These are phyloP conservation scores for Cryptosporidium viatorum DNA, from an alignment of 169 alveolate genomes.

Conservation along the genomic window DNA sequence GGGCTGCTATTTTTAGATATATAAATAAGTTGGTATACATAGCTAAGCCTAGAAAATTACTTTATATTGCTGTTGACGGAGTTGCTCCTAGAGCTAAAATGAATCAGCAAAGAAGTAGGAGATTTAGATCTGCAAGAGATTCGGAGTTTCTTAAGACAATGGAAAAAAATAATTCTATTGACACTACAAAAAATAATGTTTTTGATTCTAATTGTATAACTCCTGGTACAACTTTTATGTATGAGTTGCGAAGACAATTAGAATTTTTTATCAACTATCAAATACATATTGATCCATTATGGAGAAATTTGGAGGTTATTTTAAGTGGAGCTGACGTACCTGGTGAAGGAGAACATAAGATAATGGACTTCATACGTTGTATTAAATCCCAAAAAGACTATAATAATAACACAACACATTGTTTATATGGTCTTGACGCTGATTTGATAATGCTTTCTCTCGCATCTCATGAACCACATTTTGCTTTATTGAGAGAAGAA, in stretches of 20 bases:
- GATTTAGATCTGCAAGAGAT: slow-evolving; percentile 92
- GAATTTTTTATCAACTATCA: slow-evolving; percentile 90
- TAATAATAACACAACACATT: slow-evolving; percentile 94
- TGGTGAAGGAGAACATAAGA: slow-evolving; percentile 99
- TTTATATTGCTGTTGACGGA: slow-evolving; percentile 95
- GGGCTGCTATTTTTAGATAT: slow-evolving; percentile 86
- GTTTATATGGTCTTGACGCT: slow-evolving; percentile 99
- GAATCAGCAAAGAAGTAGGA: slow-evolving; percentile 93
- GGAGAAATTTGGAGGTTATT: slow-evolving; percentile 91
- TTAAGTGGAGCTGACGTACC: slow-evolving; percentile 97
- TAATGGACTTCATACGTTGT: slow-evolving; percentile 92
- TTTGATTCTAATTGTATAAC: slow-evolving; percentile 94
- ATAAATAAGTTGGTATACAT: slow-evolving; percentile 91
- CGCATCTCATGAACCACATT: slow-evolving; percentile 96
- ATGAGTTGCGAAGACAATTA: slow-evolving; percentile 83
- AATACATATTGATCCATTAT: slow-evolving; percentile 88
- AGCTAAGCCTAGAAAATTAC: slow-evolving; percentile 89
- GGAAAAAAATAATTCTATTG: slow-evolving; percentile 74
- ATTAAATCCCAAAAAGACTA: slow-evolving; percentile 82
- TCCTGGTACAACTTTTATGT: slow-evolving; percentile 97
- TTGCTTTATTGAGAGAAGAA: slow-evolving; percentile 93
- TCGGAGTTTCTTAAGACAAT: slow-evolving; percentile 52
- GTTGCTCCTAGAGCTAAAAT: slow-evolving; percentile 99
- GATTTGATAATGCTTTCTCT: slow-evolving; percentile 97
- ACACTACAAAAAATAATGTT: slow-evolving; percentile 74